Evolutionary conservation across 306 rosid species (phyloP), one percentile per base, ranked within the genome.

Genomic region (Leucaena leucocephala): DNA sequence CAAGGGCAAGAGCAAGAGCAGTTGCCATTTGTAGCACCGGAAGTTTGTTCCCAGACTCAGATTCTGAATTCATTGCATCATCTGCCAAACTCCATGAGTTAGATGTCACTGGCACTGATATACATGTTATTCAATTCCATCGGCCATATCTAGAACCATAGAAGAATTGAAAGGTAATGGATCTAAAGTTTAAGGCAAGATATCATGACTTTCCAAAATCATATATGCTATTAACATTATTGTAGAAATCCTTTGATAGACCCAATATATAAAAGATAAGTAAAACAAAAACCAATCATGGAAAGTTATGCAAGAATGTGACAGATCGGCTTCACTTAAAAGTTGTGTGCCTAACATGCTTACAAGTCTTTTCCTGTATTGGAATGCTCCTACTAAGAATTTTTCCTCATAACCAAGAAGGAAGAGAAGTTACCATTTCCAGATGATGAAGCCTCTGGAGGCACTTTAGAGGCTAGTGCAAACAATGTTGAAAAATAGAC

Each of bases 401-500:
- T 59, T 4, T 8, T 59, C 66, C 36, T 27, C 77, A 65, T 54
- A 45, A 82, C 44, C 75, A 64, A 71, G 65, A 62, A 14, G 40
- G 55, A 66, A 77, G 66, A 59, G 13, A 40, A 63, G 68, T 48
- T 57, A 90, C 96, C 92, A 54, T 81, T 62, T 19, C 33, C 79
- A 68, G 89, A 81, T 48, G 38, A 35, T 50, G 87, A 72, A 75
- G 85, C 72, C 79, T 90, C 97, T 11, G 91, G 82, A 82, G 96
- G 97, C 27, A 91, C 89, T 84, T 72, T 86, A 75, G 94, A 89
- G 59, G 88, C 91, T 54, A 93, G 68, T 7, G 86, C 89, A 68
- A 93, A 90, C 85, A 93, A 82, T 50, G 90, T 85, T 16, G 91
- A 74, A 82, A 90, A 93, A 77, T 89, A 93, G 62, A 89, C 78